Evolutionary conservation across 108 stramenopile species (phyloP), one percentile per base, ranked within the genome.

Genomic region (Fragilaria crotonensis): DNA sequence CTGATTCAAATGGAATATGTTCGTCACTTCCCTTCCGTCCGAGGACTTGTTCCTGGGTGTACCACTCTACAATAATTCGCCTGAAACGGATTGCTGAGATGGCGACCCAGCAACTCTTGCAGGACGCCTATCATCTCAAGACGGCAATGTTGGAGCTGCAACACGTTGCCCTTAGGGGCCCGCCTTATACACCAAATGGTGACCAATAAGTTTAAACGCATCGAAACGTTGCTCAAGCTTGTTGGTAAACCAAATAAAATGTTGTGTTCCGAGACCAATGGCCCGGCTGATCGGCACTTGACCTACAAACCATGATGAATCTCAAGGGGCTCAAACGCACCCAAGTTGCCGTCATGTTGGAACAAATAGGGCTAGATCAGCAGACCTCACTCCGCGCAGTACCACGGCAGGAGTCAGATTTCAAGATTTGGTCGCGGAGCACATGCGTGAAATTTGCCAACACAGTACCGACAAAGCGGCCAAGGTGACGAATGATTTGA

Each of bases 191-290:
- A 89, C 79, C 29, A 97, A 96, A 88, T 95, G 84, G 89, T 97
- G 33, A 89, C 81, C 19, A 88, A 89, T 57, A 87, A 95, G 61
- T 90, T 96, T 68, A 83, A 84, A 21, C 83, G 88, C 52, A 81
- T 98, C 54, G 98, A 99, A 67, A 86, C 88, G 9, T 72, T 98
- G 50, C 87, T 99, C 23, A 99, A 99, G 69, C 85, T 99, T 48
- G 89, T 96, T 3, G 96, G 93, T 9, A 93, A 95, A 20, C 95
- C 98, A 4, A n/a, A n/a, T n/a, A n/a, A n/a, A n/a, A n/a, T n/a
- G 98, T 95, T 30, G 88, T 94, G 33, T 91, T 94, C 70, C 76
- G 76, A 36, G 83, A 75, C 45, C 92, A 96, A 72, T 94, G 94
- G 95, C 83, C 83, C 2, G 78, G 83, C 48, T 87, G 93, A 20